These are phyloP conservation scores for Huntiella moniliformis DNA, from an alignment of 2,329 filamentous ascomycete genomes.

Conservation along the genomic window DNA sequence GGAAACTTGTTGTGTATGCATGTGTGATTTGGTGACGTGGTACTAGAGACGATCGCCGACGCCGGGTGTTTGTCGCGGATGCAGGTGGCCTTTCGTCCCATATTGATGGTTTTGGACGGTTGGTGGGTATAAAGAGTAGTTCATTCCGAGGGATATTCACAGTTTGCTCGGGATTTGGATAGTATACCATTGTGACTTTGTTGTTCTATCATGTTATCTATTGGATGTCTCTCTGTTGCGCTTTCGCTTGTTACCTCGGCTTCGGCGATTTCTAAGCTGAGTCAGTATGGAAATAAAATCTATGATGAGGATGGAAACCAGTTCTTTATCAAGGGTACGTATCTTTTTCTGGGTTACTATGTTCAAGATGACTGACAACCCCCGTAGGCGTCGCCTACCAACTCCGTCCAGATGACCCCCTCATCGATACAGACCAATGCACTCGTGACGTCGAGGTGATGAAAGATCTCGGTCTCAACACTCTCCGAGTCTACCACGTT, in stretches of 20 bases:
- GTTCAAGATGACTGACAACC: background rate
- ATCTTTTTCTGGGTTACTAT: background rate
- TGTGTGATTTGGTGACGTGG: too few species aligned
- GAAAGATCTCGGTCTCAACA: conserved; percentile 62
- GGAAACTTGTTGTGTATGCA: too few species aligned
- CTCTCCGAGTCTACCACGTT: conserved; percentile 79
- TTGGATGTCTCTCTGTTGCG: background rate
- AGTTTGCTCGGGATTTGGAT: too few species aligned
- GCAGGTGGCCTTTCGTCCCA: too few species aligned
- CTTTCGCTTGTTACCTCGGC: conserved; percentile 16
- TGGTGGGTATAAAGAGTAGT: too few species aligned
- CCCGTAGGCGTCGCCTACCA: conserved; percentile 53
- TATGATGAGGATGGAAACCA: conserved; percentile 65
- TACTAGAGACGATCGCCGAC: too few species aligned
- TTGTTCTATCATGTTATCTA: too few species aligned
- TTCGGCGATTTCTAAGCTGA: conserved; percentile 28
- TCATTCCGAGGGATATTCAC: too few species aligned
- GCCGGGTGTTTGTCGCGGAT: too few species aligned
- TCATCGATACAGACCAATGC: conserved; percentile 60
- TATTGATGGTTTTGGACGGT: too few species aligned
- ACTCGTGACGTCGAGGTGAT: conserved; percentile 56
- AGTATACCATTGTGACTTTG: too few species aligned
- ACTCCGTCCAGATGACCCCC: conserved; percentile 42
- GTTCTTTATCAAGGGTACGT: conserved; percentile 69
- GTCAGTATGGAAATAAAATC: conserved; percentile 59